Percentiles rank a stretch among this genome's conserved stretches.
Evolutionary conservation across 2,329 filamentous ascomycete genomes (phyloP).

Genomic region (Leptosphaerulina australis): DNA sequence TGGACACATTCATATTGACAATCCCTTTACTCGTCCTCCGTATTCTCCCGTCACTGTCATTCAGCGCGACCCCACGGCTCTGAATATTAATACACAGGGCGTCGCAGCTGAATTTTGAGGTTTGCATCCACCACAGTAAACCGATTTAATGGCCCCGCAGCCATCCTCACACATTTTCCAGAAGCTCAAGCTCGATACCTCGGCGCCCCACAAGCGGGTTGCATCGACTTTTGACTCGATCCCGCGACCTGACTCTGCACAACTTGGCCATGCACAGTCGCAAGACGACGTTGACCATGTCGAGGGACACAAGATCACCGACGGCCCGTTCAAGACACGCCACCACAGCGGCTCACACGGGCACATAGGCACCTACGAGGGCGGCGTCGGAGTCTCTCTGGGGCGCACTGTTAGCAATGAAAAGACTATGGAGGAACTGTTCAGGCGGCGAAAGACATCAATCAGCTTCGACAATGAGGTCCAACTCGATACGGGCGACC

Average conservation of each 20-base stretch:
- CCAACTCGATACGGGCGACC: slow-evolving; percentile 49
- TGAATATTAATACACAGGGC: slow-evolving; percentile 34
- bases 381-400: slow-evolving; percentile 22
- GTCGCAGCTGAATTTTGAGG: slow-evolving; percentile 29
- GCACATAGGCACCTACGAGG: slow-evolving; percentile 26
- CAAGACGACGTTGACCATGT: slow-evolving; percentile 30
- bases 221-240: slow-evolving; percentile 48
- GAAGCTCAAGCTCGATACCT: slow-evolving; percentile 51
- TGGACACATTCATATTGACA: slow-evolving; percentile 29
- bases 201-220: slow-evolving; percentile 41
- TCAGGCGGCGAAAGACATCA: slow-evolving; percentile 45
- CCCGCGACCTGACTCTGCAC: slow-evolving; percentile 36
- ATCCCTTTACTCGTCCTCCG: slow-evolving; percentile 31
- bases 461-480: slow-evolving; percentile 52
- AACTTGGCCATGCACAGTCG: slow-evolving; percentile 30
- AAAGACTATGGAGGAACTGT: slow-evolving; percentile 36
- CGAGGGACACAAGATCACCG: slow-evolving; percentile 26
- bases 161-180: slow-evolving; percentile 50
- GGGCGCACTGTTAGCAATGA: slow-evolving; percentile 34
- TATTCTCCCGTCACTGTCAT: slow-evolving; percentile 33
- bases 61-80: slow-evolving; percentile 39
- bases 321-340: slow-evolving; percentile 27
- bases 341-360: slow-evolving; percentile 26
- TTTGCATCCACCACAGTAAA: slow-evolving; percentile 45
- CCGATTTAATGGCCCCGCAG: slow-evolving; percentile 48